phyloP scores from a whole-genome alignment of 441 rosid species.

The Populus hybrid region DNA sequence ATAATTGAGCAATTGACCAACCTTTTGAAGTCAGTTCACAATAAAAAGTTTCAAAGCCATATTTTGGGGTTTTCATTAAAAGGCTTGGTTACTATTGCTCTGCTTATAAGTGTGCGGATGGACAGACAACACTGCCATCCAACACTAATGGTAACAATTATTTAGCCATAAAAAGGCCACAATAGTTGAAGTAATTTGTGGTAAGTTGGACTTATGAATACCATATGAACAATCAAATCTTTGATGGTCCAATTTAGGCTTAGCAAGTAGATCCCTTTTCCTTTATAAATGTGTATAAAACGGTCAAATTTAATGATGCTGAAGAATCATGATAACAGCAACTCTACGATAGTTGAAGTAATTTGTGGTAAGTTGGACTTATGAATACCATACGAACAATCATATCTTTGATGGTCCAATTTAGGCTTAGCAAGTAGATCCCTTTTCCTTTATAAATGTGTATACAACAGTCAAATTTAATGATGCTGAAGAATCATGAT shows the following conservation, averaged over 20 bases:
- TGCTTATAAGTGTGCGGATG: not conserved
- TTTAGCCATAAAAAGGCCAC: not conserved
- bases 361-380: not conserved
- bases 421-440: not conserved
- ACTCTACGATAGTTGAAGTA: not conserved
- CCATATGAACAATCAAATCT: not conserved
- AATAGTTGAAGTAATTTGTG: not conserved
- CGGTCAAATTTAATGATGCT: not conserved
- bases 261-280: not conserved
- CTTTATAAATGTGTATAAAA: not conserved
- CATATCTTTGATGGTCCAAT: not conserved
- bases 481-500: slow-evolving; percentile 2
- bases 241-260: not conserved
- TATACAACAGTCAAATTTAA: not conserved
- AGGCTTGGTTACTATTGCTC: slow-evolving; percentile 2
- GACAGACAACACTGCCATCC: not conserved
- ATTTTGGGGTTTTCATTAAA: not conserved
- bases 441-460: not conserved
- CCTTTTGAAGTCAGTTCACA: not conserved
- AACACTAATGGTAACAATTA: not conserved
- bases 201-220: not conserved
- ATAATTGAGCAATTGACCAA: slow-evolving; percentile 3
- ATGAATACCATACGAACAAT: not conserved
- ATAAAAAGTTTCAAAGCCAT: not conserved
- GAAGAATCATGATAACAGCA: not conserved